These are phyloP conservation scores for Fusarium subglutinans DNA, from an alignment of 2,329 filamentous ascomycete species.

Conservation along the genomic window DNA sequence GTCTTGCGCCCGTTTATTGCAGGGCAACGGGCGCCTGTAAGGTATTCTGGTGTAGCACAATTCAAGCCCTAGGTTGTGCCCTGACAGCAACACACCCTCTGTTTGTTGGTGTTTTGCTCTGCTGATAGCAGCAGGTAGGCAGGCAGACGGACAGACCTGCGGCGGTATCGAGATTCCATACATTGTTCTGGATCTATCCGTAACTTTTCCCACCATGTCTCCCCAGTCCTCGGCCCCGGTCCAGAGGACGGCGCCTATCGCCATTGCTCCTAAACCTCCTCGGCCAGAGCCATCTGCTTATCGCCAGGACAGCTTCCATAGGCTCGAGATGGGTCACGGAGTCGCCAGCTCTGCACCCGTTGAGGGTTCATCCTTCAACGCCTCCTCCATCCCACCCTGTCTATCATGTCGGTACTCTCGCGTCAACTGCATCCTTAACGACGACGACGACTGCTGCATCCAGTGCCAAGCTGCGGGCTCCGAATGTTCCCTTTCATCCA, in stretches of 20 bases:
- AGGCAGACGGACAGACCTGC: background rate
- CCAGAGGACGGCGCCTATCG: constrained; percentile 70
- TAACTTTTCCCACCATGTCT: constrained; percentile 56
- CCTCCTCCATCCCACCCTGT: constrained; percentile 65
- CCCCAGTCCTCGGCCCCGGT: constrained; percentile 57
- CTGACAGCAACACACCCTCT: constrained; percentile 33
- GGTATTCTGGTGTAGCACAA: constrained; percentile 31
- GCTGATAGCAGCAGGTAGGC: constrained; percentile 4
- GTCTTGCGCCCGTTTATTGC: constrained; percentile 39
- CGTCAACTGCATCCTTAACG: constrained; percentile 77
- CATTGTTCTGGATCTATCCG: constrained; percentile 22
- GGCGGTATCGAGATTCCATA: constrained; percentile 19
- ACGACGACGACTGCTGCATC: constrained; percentile 79
- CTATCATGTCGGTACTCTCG: constrained; percentile 79
- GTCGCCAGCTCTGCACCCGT: constrained; percentile 59
- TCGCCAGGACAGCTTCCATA: constrained; percentile 58
- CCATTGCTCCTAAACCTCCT: constrained; percentile 70
- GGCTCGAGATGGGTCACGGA: constrained; percentile 59
- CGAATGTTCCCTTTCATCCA: constrained; percentile 81
- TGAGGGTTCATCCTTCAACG: constrained; percentile 56
- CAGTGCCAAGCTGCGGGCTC: constrained; percentile 81
- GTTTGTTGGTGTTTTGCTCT: background rate
- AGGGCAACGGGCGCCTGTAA: constrained; percentile 40
- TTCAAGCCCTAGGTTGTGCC: constrained; percentile 15
- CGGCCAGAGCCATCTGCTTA: constrained; percentile 52